These are phyloP conservation scores for Purshia tridentata DNA, from an alignment of 306 rosid genomes.

Conservation along the genomic window DNA sequence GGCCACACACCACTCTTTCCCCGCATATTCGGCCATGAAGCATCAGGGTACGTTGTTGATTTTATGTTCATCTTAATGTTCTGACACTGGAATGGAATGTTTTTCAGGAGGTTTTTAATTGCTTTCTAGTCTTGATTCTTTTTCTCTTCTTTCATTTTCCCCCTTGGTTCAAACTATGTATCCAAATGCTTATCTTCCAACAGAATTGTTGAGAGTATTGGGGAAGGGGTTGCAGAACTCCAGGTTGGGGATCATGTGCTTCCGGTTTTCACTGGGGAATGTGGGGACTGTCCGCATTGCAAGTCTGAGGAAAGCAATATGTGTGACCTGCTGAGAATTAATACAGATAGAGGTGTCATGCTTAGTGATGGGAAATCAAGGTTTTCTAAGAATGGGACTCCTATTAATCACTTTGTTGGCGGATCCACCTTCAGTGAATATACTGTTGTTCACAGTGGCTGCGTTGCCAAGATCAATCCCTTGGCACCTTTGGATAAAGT, in stretches of 20 bases:
- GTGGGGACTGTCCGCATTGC: slow-evolving; percentile 41
- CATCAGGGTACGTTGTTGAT: slow-evolving; percentile 34
- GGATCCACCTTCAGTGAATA: slow-evolving; percentile 48
- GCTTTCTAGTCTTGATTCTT: neutral
- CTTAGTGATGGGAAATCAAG: slow-evolving; percentile 35
- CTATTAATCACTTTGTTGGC: slow-evolving; percentile 42
- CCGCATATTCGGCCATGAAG: slow-evolving; percentile 46
- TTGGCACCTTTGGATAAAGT: slow-evolving; percentile 43
- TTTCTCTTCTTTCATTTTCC: too few relatives aligned
- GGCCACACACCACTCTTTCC: slow-evolving; percentile 39
- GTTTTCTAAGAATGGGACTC: slow-evolving; percentile 41
- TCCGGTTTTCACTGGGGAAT: slow-evolving; percentile 40
- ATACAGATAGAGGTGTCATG: slow-evolving; percentile 39
- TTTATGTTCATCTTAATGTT: neutral
- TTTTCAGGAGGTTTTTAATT: neutral
- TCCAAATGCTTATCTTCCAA: neutral
- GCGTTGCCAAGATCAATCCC: slow-evolving; percentile 43
- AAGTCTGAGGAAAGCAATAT: slow-evolving; percentile 45
- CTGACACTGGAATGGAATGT: neutral
- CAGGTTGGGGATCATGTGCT: slow-evolving; percentile 44
- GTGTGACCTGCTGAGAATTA: slow-evolving; percentile 38
- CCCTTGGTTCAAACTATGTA: neutral
- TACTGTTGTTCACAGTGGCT: slow-evolving; percentile 43
- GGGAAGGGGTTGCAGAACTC: slow-evolving; percentile 34
- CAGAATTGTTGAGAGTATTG: slow-evolving; percentile 47